A percentile compares a stretch with the other conserved stretches of the same genome.
Evolutionary conservation across 2,329 filamentous ascomycete genomes (phyloP).

Genomic region (Trichothecium roseum): DNA sequence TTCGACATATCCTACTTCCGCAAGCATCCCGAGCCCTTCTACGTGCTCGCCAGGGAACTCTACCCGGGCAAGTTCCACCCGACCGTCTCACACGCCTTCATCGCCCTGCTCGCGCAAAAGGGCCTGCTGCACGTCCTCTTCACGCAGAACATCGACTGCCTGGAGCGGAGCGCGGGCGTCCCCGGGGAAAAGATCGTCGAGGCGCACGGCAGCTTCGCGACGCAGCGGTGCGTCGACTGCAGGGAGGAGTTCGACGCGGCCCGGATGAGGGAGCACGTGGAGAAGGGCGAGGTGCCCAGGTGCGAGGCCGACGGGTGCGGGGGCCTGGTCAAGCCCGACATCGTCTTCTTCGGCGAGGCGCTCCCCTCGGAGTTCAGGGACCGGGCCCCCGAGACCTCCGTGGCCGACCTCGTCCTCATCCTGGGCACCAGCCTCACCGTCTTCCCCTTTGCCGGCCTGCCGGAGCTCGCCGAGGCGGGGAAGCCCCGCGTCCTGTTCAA

Average conservation of each 20-base stretch:
- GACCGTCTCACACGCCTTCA: slow-evolving; percentile 83
- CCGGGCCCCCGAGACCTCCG: slow-evolving; percentile 30
- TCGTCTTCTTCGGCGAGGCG: slow-evolving; percentile 83
- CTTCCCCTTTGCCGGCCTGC: slow-evolving; percentile 79
- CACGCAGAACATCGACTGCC: slow-evolving; percentile 95
- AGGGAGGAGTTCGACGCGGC: slow-evolving; percentile 59
- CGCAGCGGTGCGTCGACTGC: slow-evolving; percentile 87
- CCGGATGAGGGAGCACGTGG: slow-evolving; percentile 61
- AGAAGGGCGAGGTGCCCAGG: slow-evolving; percentile 55
- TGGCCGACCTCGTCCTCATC: slow-evolving; percentile 70
- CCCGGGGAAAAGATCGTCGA: slow-evolving; percentile 75
- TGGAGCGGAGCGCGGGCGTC: slow-evolving; percentile 81
- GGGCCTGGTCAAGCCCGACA: slow-evolving; percentile 84
- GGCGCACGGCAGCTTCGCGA: slow-evolving; percentile 90
- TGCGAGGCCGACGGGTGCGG: slow-evolving; percentile 54
- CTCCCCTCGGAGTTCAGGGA: slow-evolving; percentile 22
- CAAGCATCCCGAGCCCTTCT: slow-evolving; percentile 78
- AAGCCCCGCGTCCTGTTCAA: slow-evolving; percentile 81
- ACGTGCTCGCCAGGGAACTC: slow-evolving; percentile 80
- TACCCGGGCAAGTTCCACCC: slow-evolving; percentile 85
- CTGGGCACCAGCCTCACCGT: slow-evolving; percentile 85
- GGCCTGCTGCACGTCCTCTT: slow-evolving; percentile 75
- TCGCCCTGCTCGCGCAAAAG: slow-evolving; percentile 71
- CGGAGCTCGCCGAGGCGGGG: slow-evolving; percentile 47
- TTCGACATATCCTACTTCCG: slow-evolving; percentile 91